phyloP scores from a whole-genome alignment of 1,284 basidiomycete genomes.

The Neotropicomus parvogracilis region DNA sequence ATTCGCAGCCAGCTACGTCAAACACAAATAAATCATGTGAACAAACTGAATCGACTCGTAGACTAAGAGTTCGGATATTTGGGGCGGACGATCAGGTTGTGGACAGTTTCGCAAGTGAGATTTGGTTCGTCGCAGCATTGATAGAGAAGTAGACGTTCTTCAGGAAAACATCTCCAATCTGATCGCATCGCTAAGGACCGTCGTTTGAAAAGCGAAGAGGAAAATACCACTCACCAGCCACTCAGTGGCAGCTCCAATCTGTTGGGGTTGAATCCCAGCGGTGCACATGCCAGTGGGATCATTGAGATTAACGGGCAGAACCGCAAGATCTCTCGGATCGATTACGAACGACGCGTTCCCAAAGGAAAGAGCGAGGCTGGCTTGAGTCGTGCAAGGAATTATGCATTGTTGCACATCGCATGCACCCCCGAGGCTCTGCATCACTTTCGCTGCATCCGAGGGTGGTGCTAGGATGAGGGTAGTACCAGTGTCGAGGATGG shows the following conservation, averaged over 20 bases:
- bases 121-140: slow-evolving; percentile 61
- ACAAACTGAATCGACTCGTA: slow-evolving; percentile 8
- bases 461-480: slow-evolving; percentile 63
- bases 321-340: slow-evolving; percentile 66
- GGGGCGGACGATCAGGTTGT: slow-evolving; percentile 12
- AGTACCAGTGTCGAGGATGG: slow-evolving; percentile 79
- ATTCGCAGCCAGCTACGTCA: background rate
- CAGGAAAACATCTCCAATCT: slow-evolving; percentile 69
- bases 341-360: slow-evolving; percentile 62
- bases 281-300: slow-evolving; percentile 68
- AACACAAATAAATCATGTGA: slow-evolving; percentile 1
- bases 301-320: slow-evolving; percentile 59
- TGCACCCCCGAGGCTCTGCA: slow-evolving; percentile 60
- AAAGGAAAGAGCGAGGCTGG: slow-evolving; percentile 66
- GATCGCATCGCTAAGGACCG: slow-evolving; percentile 8
- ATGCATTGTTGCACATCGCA: slow-evolving; percentile 67
- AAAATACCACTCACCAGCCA: slow-evolving; percentile 58
- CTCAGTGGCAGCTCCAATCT: slow-evolving; percentile 57
- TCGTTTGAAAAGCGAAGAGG: background rate
- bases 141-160: slow-evolving; percentile 81
- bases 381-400: slow-evolving; percentile 72
- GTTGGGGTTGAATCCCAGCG: slow-evolving; percentile 69
- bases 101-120: slow-evolving; percentile 61
- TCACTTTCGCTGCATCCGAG: slow-evolving; percentile 55
- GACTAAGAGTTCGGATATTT: background rate